Evolutionary conservation across 2,329 filamentous ascomycete species (phyloP), one percentile per base, ranked within the genome.

Genomic region (Diaporthe citrichinensis): DNA sequence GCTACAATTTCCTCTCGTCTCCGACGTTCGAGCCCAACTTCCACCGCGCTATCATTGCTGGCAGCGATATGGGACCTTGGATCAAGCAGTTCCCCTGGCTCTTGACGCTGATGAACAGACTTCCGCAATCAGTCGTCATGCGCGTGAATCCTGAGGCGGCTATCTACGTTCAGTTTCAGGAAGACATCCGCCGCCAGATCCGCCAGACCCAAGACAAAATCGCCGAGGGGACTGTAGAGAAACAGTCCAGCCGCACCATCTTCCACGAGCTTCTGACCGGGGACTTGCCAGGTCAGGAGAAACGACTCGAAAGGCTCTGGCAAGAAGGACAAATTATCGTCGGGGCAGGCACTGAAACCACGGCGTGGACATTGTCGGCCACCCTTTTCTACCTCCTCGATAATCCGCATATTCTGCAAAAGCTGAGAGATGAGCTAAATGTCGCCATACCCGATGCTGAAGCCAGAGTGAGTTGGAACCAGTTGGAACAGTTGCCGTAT

Each of bases 401-500:
- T 15, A 34, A 74, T 3, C 61, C 61, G 20, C 36, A 58, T 23
- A 34, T 39, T 44, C 34, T 58, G 23, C 34, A 58, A 41, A 31
- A 49, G 39, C 53, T 73, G 4, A 73, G 39, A 20, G 10, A 61
- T 44, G 71, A 73, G 41, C 57, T 73, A 14, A 10, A 15, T 25
- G n/a, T 3, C 5, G 34, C 34, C 39, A 44, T 69, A 8, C 12
- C 20, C 1, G 71, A 73, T 36, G 41, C 58, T 5, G 8, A 14
- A 15, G 36, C 77, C 8, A 77, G 78, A 3, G 36, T 51, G 15
- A 55, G 77, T 2, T 80, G 78, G 79, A 41, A 58, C 10, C 53
- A 51, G 12, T 77, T 81, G 9, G 80, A 80, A 77, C 67, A 75
- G 44, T 53, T 78, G 6, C 79, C 79, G 31, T 79, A 80, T 44